Percentiles rank a stretch among this genome's conserved stretches.
Evolutionary conservation across 768 basidiomycete genomes (phyloP).

Genomic region (Termitomyces sp.): DNA sequence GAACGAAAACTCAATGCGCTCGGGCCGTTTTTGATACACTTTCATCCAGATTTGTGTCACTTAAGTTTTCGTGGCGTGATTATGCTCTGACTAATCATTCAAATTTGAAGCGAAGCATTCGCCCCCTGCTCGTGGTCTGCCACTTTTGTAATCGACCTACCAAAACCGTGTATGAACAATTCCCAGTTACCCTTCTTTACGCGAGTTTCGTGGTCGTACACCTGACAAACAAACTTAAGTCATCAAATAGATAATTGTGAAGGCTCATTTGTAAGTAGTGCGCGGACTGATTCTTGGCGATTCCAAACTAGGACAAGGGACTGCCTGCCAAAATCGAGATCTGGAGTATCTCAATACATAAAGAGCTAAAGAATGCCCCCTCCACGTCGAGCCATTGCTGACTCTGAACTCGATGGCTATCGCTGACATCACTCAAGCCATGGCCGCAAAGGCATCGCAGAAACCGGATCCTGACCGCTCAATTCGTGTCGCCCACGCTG

Average conservation of each 20-base stretch:
- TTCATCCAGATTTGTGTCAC: background rate
- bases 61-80: no score
- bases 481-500: conserved; percentile 5
- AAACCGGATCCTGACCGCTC: conserved; percentile 4
- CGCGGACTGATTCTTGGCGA: background rate
- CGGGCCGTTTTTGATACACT: background rate
- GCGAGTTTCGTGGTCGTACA: background rate
- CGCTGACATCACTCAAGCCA: background rate
- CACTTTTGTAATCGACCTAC: background rate
- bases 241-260: background rate
- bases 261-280: background rate
- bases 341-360: background rate
- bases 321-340: background rate
- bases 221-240: background rate
- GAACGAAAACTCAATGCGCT: background rate
- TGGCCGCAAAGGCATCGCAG: background rate
- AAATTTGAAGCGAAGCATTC: background rate
- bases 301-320: background rate
- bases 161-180: background rate
- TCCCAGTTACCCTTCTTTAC: background rate
- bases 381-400: background rate
- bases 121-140: background rate
- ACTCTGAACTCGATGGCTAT: background rate
- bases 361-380: background rate
- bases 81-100: background rate